Evolutionary conservation across 2,329 filamentous ascomycete genomes (phyloP).

Genomic region (Diaporthe citrichinensis): DNA sequence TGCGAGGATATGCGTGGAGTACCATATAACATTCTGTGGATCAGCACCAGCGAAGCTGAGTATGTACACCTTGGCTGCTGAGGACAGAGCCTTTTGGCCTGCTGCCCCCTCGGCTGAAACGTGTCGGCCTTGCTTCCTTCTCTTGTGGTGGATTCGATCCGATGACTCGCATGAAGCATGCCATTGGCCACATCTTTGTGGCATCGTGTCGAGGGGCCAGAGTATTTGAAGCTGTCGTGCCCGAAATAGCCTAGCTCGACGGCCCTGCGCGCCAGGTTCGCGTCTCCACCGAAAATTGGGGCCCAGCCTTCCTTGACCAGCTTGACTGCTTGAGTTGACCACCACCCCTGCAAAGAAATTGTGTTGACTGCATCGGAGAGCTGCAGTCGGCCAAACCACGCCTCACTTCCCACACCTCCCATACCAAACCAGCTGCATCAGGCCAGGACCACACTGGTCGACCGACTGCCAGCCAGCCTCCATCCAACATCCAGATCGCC

Average conservation of each 20-base stretch:
- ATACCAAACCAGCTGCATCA: conserved; percentile 5
- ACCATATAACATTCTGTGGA: too few species aligned
- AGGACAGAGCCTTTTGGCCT: background rate
- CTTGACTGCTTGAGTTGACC: conserved; percentile 24
- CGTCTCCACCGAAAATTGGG: conserved; percentile 44
- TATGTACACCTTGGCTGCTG: background rate
- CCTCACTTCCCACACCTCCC: conserved; percentile 13
- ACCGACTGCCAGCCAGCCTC: conserved; percentile 30
- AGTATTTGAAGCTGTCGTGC: conserved; percentile 28
- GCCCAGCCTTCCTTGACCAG: conserved; percentile 28
- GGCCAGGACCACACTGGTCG: conserved; percentile 27
- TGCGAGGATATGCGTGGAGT: background rate
- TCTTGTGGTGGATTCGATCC: background rate
- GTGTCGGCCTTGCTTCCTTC: background rate
- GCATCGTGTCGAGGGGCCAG: conserved; percentile 3
- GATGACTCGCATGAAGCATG: conserved; percentile 7
- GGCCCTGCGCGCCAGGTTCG: conserved; percentile 47
- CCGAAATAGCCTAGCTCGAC: conserved; percentile 45
- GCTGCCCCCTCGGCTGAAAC: conserved; percentile 9
- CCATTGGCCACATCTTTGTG: background rate
- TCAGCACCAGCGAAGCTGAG: background rate
- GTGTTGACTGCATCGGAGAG: conserved; percentile 39
- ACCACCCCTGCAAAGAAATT: conserved; percentile 43
- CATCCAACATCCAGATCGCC: conserved; percentile 1
- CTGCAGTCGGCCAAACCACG: conserved; percentile 24